Base-by-base conservation (phyloP, 2,329 filamentous ascomycete genomes). In the Pseudovirgaria hyperparasitica region DNA sequence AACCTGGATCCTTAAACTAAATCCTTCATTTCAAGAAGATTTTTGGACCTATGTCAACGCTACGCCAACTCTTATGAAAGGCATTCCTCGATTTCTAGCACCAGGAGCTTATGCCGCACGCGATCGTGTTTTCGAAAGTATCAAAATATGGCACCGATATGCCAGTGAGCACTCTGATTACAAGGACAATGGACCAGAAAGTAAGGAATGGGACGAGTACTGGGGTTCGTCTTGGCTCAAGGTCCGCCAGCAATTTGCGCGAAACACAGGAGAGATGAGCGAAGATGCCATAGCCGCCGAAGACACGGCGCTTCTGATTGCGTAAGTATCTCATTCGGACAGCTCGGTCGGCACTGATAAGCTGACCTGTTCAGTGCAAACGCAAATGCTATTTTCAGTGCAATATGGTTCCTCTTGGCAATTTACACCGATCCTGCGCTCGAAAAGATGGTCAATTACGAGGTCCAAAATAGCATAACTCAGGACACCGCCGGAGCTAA, bases 371-470 rank as follows among this genome's bases (percentile, higher is more conserved):
- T 9, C 12, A 35, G 35, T 4, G 32, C 31, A 5, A 43, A 35
- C 10, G 30, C 37, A 3, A 32, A 30, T 3, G 23, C 39, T 4
- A 23, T 41, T 4, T 35, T 44, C 2, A 35, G 32, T 6, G 31
- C 37, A 5, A 42, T 48, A 14, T 50, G 48, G 48, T 33, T 30
- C 5, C 28, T 41, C 2, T 20, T 50, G 5, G 48, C 50, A 14
- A 13, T 24, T 14, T 24, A 9, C 22, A 24, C n/a, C n/a, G 36
- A 43, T 11, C 35, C 40, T 3, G 24, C 37, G 6, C 29, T 50
- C 1, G 25, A 21, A 25, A 16, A 18, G 19, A 14, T 11, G 36
- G 40, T 6, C 28, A 35, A 5, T 16, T 51, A 12, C 22, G 28
- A 4, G 26, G 34, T 6, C 30, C 44, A 10, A 23, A 8, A 8